Base-by-base conservation (phyloP, 306 rosid genomes). In the Crotalaria pallida region DNA sequence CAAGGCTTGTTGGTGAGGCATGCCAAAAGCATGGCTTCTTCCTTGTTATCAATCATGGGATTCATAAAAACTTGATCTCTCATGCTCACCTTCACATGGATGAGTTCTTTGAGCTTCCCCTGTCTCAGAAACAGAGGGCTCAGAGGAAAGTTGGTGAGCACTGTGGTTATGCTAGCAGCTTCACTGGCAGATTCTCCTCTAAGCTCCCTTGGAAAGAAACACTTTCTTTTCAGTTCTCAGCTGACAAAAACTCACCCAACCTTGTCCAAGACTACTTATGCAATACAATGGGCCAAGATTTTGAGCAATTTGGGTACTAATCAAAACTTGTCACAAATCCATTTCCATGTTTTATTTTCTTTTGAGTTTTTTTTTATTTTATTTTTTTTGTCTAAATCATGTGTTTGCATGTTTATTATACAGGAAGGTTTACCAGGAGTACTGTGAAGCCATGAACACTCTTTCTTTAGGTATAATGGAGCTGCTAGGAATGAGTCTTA, bases 161-260 rank as follows among this genome's bases (percentile, higher is more conserved):
- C 85, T 95, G 96, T 65, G 99, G 99, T 2, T 95, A 91, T 74
- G 97, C 99, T 16, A 91, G 99, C 50, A 95, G 99, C 84, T 95
- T 95, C 77, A 89, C 97, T 6, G 84, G 91, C 26, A 87, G 99
- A 2, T 95, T 95, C 82, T 91, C 92, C 8, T 86, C 96, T 7
- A 95, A 95, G 64, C 89, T 95, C 23, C 99, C 97, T 0, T 95
- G 99, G 99, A 95, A 95, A 55, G 99, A 95, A 58, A 90, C 97
- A 0, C 95, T 90, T 10, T 90, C 99, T 7, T 90, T 91, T 59
- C 83, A 86, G 52, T 91, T 74, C 65, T 69, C 86, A 2, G 80
- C 90, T 0, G 44, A 84, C 0, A 29, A 59, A 0, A 50, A 36
- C 47, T 68, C 82, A 0, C 29, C 82, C 36, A 63, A 66, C 27